Evolutionary conservation across 2,329 filamentous ascomycete genomes (phyloP), one percentile per base, ranked within the genome.

Genomic region (Penicillium sp.): DNA sequence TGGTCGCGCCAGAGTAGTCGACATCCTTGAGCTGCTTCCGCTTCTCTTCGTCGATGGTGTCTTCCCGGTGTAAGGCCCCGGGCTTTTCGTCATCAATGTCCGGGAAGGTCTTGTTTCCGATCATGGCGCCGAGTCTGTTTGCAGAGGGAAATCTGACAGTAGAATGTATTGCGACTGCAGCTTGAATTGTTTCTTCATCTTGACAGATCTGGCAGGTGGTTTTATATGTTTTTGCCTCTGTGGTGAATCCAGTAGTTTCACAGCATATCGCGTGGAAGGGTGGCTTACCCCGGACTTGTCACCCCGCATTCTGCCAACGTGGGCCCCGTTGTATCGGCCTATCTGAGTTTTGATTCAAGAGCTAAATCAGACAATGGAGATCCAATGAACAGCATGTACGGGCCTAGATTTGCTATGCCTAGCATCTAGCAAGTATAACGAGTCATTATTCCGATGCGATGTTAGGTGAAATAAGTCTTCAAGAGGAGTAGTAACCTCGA

Each of bases 1-100:
- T 68, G 31, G 68, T 62, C 4, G 74, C 72, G 16, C 73, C 74
- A 4, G 72, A 74, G 60, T 75, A 75, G 53, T 76, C 73, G 16
- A 48, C 46, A 42, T 48, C 59, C 54, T 36, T 62, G 45, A n/a
- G 48, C 50, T 48, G 46, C 39, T 56, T 53, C 40, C 54, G 41
- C 9, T 54, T 54, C 44, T 58, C 57, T 22, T 61, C 38, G 27
- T 48, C 50, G 36, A 59, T 47, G 34, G 53, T 54, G 36, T 54
- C 53, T 38, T 61, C 57, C 8, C 48, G 54, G 43, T 55, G 57
- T 34, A 59, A 29, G 32, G 48, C 31, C 24, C 53, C 45, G 21
- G 54, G 51, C 39, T 59, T 50, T 58, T 41, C 46, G 46, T 48
- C 27, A 48, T 48, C 46, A 42, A 48, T 48, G 21, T 48, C 46